A percentile compares a stretch with the other conserved stretches of the same genome.
Conservation (phyloP, 1,284 basidiomycete species). For the Hemileia vastatrix region DNA sequence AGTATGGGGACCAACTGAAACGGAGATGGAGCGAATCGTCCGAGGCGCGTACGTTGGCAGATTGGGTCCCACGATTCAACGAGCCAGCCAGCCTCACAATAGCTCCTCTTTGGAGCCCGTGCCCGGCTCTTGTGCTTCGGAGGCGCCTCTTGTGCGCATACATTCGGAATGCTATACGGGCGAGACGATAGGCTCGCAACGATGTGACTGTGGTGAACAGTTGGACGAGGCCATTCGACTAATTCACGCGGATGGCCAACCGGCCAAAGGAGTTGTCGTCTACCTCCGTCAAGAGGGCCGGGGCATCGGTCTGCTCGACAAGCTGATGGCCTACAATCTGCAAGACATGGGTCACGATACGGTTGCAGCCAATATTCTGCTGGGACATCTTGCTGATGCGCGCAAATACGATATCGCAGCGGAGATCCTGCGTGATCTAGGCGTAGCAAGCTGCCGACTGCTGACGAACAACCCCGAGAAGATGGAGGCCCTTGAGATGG, state of each 20-base stretch:
- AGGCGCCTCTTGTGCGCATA: conserved; percentile 74
- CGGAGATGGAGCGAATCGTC: conserved; percentile 83
- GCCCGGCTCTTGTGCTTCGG: conserved; percentile 1
- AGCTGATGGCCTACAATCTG: conserved; percentile 92
- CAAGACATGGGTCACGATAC: conserved; percentile 98
- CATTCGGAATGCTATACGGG: conserved; percentile 99
- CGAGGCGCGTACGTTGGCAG: conserved; percentile 88
- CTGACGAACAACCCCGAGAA: conserved; percentile 99
- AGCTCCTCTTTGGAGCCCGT: neutral
- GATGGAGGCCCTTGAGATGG: conserved; percentile 71
- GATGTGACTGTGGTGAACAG: conserved; percentile 97
- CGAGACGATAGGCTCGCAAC: conserved; percentile 94
- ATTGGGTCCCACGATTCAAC: conserved; percentile 47
- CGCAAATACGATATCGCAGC: conserved; percentile 83
- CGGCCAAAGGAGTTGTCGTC: conserved; percentile 80
- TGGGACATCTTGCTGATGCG: conserved; percentile 89
- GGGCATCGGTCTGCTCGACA: conserved; percentile 91
- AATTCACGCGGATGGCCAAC: conserved; percentile 57
- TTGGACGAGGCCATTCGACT: conserved; percentile 89
- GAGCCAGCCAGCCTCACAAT: conserved; percentile 23
- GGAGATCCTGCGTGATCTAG: conserved; percentile 80
- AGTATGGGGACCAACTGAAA: conserved; percentile 77
- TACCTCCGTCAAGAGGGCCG: conserved; percentile 98
- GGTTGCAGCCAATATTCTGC: conserved; percentile 86
- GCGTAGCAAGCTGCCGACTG: conserved; percentile 64